Conservation (phyloP, 352 stramenopile genomes). For the Pythium vanterpoolii region DNA sequence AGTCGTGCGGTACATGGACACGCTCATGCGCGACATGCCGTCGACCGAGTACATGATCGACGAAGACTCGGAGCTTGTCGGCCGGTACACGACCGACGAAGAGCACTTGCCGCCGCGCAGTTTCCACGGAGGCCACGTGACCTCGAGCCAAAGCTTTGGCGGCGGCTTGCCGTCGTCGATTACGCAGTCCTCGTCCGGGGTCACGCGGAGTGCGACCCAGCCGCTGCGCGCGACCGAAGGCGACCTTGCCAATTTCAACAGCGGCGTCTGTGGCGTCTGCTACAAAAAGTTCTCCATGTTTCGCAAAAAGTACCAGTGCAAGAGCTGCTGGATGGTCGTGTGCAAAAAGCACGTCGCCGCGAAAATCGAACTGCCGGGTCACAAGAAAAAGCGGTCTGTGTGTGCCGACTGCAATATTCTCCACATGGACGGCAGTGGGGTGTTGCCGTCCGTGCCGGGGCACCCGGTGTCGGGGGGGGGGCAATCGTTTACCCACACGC, state of each 20-base stretch:
- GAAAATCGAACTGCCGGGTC: constrained; percentile 55
- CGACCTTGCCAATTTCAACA: constrained; percentile 40
- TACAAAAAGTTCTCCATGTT: constrained; percentile 88
- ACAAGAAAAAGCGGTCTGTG: constrained; percentile 67
- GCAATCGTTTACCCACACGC: constrained; percentile 14
- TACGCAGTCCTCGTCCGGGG: neutral
- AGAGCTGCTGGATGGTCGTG: constrained; percentile 69
- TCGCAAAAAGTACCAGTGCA: constrained; percentile 86
- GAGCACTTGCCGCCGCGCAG: constrained; percentile 5
- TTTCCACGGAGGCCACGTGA: neutral
- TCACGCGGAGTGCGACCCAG: neutral
- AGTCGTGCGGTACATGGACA: constrained; percentile 27
- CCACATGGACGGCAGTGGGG: constrained; percentile 47
- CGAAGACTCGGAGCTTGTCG: constrained; percentile 15
- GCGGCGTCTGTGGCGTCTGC: constrained; percentile 68
- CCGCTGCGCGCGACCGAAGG: constrained; percentile 30
- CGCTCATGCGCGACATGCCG: constrained; percentile 15
- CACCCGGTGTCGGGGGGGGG: constrained; percentile 4
- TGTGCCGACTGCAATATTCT: constrained; percentile 78
- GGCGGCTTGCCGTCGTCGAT: neutral
- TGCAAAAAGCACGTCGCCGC: constrained; percentile 81
- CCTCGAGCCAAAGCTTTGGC: neutral
- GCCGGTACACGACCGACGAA: constrained; percentile 15
- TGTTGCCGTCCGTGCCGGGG: constrained; percentile 34
- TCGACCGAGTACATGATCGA: constrained; percentile 17